Evolutionary conservation across 371 early-diverging fungal species (phyloP), one percentile per base, ranked within the genome.

Genomic region (Lichtheimia corymbifera): DNA sequence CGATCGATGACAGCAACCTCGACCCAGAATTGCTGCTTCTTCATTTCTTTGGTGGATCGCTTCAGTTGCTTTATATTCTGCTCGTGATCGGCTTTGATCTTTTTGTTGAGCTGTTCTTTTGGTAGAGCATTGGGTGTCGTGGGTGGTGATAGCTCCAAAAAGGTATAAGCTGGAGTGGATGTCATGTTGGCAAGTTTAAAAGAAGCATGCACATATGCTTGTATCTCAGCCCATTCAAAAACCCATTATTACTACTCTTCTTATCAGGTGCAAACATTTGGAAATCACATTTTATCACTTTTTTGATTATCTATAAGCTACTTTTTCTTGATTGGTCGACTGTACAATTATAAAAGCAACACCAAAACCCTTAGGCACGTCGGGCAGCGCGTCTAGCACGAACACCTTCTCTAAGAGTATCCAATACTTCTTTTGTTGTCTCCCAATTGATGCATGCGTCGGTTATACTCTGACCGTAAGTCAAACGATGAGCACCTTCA

Each of bases 391-490:
- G 77, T 65, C 92, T 74, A 30, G 80, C 80, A 30, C 76, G 82
- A 27, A 93, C 89, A 65, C 87, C 93, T 53, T 85, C 83, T 18
- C 83, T 70, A 30, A 93, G 76, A 20, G 64, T 62, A 56, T 89
- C 82, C 49, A 93, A 66, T 35, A 87, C 79, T 54, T 72, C 74
- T 22, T 83, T 87, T 2, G 92, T 93, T 47, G 86, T 85, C 4
- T 87, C 88, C 92, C 92, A 93, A 40, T 73, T 58, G 58, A 93
- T 87, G 74, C 93, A 92, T 2, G 92, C 91, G 70, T 93, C 92
- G 0, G 93, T 92, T 49, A 93, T 87, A 17, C 87, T 86, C 67
- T 88, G 75, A 24, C 93, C 93, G 64, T 91, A 90, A 40, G 59
- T 74, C 50, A 88, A 67, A 27, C 74, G 78, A 54, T 88, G 84